Percentiles rank a stretch among this genome's conserved stretches.
Conservation (phyloP, 805 yeast species). For the Blastobotrys mokoenaii region DNA sequence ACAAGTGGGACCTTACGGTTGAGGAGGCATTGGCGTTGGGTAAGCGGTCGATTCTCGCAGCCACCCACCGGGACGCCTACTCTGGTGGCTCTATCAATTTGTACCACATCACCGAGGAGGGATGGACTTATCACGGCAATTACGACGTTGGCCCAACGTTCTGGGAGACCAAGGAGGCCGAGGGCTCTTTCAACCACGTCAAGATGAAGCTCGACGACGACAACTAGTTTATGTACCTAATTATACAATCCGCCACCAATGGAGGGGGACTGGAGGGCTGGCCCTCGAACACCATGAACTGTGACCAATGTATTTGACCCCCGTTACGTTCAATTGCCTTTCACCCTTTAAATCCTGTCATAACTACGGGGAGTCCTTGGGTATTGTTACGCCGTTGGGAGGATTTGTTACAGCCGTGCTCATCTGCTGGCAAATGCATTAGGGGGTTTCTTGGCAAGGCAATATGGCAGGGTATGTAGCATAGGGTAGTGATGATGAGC, state of each 20-base stretch:
- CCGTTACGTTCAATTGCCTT: no score
- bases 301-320: no score
- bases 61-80: constrained; percentile 96
- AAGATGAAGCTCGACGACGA: constrained; percentile 30
- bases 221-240: constrained; percentile 9
- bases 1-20: constrained; percentile 82
- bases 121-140: constrained; percentile 96
- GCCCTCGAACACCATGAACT: neutral
- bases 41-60: constrained; percentile 91
- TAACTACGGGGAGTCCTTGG: no score
- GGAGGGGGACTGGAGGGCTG: neutral
- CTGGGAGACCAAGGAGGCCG: constrained; percentile 85
- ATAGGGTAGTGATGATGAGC: no score
- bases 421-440: no score
- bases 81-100: constrained; percentile 95
- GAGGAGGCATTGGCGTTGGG: constrained; percentile 94
- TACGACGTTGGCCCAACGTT: constrained; percentile 83
- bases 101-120: constrained; percentile 85
- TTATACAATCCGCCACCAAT: neutral
- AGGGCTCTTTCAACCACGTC: constrained; percentile 83
- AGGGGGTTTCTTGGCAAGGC: no score
- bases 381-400: no score
- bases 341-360: no score
- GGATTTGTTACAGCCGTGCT: no score
- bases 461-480: no score